Base-by-base conservation (phyloP, 805 yeast species). In the Candida ovalis region DNA sequence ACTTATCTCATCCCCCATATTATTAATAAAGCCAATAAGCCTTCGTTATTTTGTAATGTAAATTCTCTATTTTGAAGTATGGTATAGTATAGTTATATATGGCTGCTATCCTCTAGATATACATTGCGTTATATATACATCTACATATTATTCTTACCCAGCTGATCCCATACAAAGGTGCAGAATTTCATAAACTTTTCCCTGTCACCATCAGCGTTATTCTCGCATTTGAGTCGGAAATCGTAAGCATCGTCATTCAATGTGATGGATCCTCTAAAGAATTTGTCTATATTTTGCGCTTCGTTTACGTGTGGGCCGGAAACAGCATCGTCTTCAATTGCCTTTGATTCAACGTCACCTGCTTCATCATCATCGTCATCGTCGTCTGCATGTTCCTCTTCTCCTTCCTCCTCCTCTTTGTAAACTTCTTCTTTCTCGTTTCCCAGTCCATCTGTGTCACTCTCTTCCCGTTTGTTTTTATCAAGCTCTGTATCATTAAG, bases 141-240 rank as follows among this genome's bases (percentile, higher is more conserved):
- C 21, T 23, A 23, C 27, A 17, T n/a, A 12, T n/a, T n/a, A n/a
- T 15, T 24, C n/a, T 35, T 18, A n/a, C 21, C 21, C 36, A 50
- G 55, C 38, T 53, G 53, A 42, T 61, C 58, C 55, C 61, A 63
- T 4, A 60, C 52, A 22, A 48, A 48, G 4, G 51, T 54, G 41
- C 57, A 52, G 9, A 60, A 45, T n/a, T 53, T 49, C 19, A 49
- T 41, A 46, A 60, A 63, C 17, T 49, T 47, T 32, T 54, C 53
- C 23, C 42, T 52, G 27, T 53, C 62, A 18, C 43, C 36, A 0
- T 40, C 48, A 12, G 35, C 8, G 40, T 56, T 46, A 12, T 52
- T 53, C 2, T 51, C 44, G 12, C 47, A 18, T 8, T 52, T 50
- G 22, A 58, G 46, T 8, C 51, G 50, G 7, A 49, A 43, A 39